Conservation (phyloP, 257 asterid genomes). For the Nicotiana knightiana region DNA sequence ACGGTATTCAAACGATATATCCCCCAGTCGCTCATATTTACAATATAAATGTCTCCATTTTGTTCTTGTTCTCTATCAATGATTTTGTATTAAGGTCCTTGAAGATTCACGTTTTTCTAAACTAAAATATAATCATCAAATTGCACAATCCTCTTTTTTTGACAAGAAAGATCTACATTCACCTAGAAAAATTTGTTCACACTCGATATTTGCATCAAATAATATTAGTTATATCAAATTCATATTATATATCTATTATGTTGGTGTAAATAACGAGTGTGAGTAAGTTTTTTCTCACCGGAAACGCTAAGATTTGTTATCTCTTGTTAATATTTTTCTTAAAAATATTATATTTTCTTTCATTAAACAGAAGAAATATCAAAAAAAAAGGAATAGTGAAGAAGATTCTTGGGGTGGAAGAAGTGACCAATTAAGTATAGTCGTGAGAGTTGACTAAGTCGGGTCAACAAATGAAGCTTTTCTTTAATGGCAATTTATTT, state of each 20-base stretch:
- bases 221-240: neutral
- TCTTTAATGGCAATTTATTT: too few relatives aligned
- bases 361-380: neutral
- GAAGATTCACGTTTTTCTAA: neutral
- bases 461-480: neutral
- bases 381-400: neutral
- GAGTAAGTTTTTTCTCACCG: neutral
- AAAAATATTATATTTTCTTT: neutral
- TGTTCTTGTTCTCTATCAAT: neutral
- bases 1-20: neutral
- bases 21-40: neutral
- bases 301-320: too few relatives aligned
- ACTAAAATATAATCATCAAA: neutral
- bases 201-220: too few relatives aligned
- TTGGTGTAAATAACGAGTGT: neutral
- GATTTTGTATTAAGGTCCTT: neutral
- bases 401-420: neutral
- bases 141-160: neutral
- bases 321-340: neutral
- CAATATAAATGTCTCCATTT: neutral
- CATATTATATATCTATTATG: neutral
- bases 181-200: neutral
- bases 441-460: conserved; percentile 10
- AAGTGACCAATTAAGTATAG: neutral
- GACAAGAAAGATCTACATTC: neutral